phyloP scores from a whole-genome alignment of 495 filamentous ascomycete species.

The Penicillium roqueforti region DNA sequence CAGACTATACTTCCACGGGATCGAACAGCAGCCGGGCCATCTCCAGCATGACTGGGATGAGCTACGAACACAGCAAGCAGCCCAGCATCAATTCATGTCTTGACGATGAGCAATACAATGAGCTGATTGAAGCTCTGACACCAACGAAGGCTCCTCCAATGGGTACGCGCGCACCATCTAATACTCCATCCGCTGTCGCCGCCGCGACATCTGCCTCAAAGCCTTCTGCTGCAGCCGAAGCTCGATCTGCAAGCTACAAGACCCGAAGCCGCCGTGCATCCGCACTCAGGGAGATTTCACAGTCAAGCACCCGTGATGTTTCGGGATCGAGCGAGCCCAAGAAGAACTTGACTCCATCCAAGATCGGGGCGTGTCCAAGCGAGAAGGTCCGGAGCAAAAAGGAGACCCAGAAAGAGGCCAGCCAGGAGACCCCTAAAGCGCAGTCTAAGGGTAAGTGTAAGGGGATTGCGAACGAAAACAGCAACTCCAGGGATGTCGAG shows the following conservation, averaged over 20 bases:
- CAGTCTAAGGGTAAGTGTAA: not conserved
- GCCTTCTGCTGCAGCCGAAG: conserved; percentile 32
- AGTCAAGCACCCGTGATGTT: conserved; percentile 26
- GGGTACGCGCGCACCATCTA: conserved; percentile 39
- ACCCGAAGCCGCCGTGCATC: conserved; percentile 20
- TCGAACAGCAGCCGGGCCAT: conserved; percentile 42
- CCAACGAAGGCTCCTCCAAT: conserved; percentile 36
- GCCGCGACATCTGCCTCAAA: conserved; percentile 26
- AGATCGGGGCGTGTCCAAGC: conserved; percentile 32
- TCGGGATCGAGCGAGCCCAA: conserved; percentile 34
- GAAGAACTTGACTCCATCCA: conserved; percentile 15
- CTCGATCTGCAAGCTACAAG: conserved; percentile 29
- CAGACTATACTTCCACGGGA: conserved; percentile 41
- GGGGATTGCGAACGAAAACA: not conserved
- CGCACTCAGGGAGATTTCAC: conserved; percentile 24
- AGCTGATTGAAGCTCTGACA: conserved; percentile 40
- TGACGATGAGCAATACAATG: conserved; percentile 37
- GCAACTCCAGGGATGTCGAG: not conserved
- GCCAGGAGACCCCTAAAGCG: conserved; percentile 4
- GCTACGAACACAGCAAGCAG: conserved; percentile 44
- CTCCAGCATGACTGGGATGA: conserved; percentile 43
- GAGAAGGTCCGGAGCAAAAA: conserved; percentile 39
- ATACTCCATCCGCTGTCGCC: conserved; percentile 34
- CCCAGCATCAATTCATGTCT: conserved; percentile 34
- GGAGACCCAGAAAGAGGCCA: conserved; percentile 23